Conservation (phyloP, 148 eudicot species). For the Persicaria maculosa region DNA sequence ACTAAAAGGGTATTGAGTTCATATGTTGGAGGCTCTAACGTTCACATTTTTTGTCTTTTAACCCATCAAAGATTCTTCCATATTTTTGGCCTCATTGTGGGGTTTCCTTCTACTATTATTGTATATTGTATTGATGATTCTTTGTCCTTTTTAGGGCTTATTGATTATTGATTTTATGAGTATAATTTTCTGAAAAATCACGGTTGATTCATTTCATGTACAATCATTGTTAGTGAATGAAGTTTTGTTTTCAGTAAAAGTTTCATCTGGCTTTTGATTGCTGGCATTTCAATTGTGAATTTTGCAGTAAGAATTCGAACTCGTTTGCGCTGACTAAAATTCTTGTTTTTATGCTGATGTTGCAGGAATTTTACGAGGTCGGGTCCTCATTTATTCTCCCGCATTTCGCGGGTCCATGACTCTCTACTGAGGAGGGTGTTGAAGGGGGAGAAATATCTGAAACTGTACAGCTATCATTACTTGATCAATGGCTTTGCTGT, state of each 20-base stretch:
- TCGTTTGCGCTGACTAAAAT: not conserved
- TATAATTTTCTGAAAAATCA: not conserved
- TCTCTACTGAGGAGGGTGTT: conserved; percentile 66
- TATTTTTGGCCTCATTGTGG: not conserved
- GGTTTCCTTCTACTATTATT: not conserved
- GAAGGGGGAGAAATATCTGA: conserved; percentile 75
- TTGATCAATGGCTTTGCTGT: conserved; percentile 96
- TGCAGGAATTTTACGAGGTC: conserved; percentile 53
- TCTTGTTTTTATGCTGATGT: not conserved
- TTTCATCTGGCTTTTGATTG: not conserved
- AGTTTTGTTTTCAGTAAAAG: not conserved
- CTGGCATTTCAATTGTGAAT: not conserved
- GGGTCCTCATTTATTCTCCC: conserved; percentile 29
- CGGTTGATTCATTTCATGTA: not conserved
- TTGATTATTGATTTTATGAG: conserved; percentile 1
- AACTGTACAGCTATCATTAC: conserved; percentile 92
- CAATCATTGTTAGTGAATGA: not conserved
- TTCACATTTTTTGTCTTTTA: conserved; percentile 32
- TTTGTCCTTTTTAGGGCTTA: not conserved
- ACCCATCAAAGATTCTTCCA: not conserved
- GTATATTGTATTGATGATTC: not conserved
- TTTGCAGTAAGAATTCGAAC: not conserved
- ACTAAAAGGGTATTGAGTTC: not conserved
- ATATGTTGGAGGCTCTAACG: conserved; percentile 20
- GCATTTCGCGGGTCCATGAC: conserved; percentile 59